Conservation (phyloP, 2,329 filamentous ascomycete genomes). For the Monilinia vaccinii-corymbosi region DNA sequence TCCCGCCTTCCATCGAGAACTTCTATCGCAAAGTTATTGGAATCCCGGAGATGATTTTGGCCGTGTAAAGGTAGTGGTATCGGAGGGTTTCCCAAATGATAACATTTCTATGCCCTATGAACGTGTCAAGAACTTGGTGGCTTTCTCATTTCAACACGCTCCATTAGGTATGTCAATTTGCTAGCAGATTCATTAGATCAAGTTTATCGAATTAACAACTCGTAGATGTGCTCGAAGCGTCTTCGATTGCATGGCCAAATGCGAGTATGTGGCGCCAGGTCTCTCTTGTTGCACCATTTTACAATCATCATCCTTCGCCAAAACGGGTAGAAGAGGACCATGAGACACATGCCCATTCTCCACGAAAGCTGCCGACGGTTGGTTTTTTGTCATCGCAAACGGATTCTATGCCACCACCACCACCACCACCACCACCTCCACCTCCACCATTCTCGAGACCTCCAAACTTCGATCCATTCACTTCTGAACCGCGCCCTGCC, state of each 20-base stretch:
- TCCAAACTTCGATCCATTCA: slow-evolving; percentile 33
- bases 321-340: slow-evolving; percentile 36
- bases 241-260: slow-evolving; percentile 74
- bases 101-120: slow-evolving; percentile 45
- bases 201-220: background rate
- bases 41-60: slow-evolving; percentile 61
- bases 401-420: slow-evolving; percentile 11
- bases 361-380: slow-evolving; percentile 31
- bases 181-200: background rate
- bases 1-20: slow-evolving; percentile 59
- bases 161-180: slow-evolving; percentile 51
- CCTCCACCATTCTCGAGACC: slow-evolving; percentile 24
- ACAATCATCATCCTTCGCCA: slow-evolving; percentile 23
- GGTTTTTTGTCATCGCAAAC: slow-evolving; percentile 8
- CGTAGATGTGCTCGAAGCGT: slow-evolving; percentile 61
- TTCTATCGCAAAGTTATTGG: slow-evolving; percentile 64
- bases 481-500: slow-evolving; percentile 23
- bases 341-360: slow-evolving; percentile 56
- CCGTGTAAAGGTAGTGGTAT: slow-evolving; percentile 67
- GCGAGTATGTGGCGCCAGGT: slow-evolving; percentile 54
- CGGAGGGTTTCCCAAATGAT: slow-evolving; percentile 59
- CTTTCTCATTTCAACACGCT: slow-evolving; percentile 80
- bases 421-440: slow-evolving; percentile 14
- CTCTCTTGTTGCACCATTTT: slow-evolving; percentile 31
- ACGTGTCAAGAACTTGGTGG: slow-evolving; percentile 60